phyloP scores from a whole-genome alignment of 179 eudicot species.

The Actinidia arguta region DNA sequence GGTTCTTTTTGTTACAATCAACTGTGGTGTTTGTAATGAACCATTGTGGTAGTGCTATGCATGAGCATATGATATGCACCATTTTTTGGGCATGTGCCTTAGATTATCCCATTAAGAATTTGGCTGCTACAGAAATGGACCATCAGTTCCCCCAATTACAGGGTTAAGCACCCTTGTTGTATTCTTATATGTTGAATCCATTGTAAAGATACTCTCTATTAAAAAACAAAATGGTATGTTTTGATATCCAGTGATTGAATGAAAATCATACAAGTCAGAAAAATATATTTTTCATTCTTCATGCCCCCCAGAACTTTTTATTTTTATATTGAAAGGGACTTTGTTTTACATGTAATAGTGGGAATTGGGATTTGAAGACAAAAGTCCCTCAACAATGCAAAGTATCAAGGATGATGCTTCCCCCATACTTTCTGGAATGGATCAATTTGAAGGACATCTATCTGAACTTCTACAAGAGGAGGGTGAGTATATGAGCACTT shows the following conservation, averaged over 20 bases:
- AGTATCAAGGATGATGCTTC: slow-evolving; percentile 76
- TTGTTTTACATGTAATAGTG: slow-evolving; percentile 52
- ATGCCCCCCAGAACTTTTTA: neutral
- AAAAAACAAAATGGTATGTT: neutral
- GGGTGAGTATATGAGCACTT: slow-evolving; percentile 52
- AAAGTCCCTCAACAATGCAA: slow-evolving; percentile 93
- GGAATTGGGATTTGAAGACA: slow-evolving; percentile 99
- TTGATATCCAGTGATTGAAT: neutral
- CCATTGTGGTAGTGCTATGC: too few relatives aligned
- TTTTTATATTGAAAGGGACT: neutral
- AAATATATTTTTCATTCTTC: too few relatives aligned
- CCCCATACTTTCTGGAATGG: slow-evolving; percentile 95
- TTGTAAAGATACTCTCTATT: too few relatives aligned
- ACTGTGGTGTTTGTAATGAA: too few relatives aligned
- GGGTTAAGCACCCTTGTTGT: neutral
- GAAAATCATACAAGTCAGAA: neutral
- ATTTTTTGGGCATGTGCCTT: too few relatives aligned
- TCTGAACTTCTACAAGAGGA: slow-evolving; percentile 80
- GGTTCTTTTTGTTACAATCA: too few relatives aligned
- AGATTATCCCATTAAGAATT: too few relatives aligned
- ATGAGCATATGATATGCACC: too few relatives aligned
- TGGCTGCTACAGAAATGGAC: neutral
- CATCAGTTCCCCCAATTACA: neutral
- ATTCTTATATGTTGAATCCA: neutral
- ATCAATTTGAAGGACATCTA: slow-evolving; percentile 89